Base-by-base conservation (phyloP, 2,329 filamentous ascomycete species). In the Colletotrichum paranaense region DNA sequence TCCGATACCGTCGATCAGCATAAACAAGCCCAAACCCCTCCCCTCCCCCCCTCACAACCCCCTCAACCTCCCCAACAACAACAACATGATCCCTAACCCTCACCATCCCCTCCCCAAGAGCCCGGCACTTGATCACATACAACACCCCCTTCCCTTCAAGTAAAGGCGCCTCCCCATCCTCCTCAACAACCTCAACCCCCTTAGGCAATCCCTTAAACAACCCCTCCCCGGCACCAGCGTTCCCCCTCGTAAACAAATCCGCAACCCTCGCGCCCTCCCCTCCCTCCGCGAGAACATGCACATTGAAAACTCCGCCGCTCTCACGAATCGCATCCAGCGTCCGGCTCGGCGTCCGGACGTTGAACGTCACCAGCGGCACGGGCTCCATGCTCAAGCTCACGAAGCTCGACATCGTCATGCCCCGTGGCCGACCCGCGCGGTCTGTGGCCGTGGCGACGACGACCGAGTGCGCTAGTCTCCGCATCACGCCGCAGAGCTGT, bases 361-460 rank as follows among this genome's bases (percentile, higher is more conserved):
- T 91, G 83, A 91, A 91, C 0, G 86, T 87, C 7, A 91, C 80
- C 12, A 88, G 81, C 1, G 89, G 88, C 30, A 80, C 83, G 0
- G 89, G 88, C n/a, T 78, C 76, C 22, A 91, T 82, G 19, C 87
- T 85, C 30, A 91, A 80, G 0, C 88, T 90, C 2, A 89, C 89
- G 74, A 91, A 87, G 2, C 88, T 90, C 7, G 89, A 91, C 83
- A 90, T 88, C 38, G 89, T 91, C 85, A 91, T 89, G 60, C 86
- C 89, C 38, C 86, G 84, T 6, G 85, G 78, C 53, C 77, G 67
- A 38, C 78, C 75, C 32, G 74, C 16, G 46, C 80, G 73, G n/a
- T 82, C 79, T n/a, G 82, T 79, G 26, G 87, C 81, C 26, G 88
- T 90, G 77, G 88, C 88, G 14, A 90, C 86, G n/a, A 90, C 88